phyloP scores from a whole-genome alignment of 768 basidiomycete species.

The Ephemerocybe angulata region DNA sequence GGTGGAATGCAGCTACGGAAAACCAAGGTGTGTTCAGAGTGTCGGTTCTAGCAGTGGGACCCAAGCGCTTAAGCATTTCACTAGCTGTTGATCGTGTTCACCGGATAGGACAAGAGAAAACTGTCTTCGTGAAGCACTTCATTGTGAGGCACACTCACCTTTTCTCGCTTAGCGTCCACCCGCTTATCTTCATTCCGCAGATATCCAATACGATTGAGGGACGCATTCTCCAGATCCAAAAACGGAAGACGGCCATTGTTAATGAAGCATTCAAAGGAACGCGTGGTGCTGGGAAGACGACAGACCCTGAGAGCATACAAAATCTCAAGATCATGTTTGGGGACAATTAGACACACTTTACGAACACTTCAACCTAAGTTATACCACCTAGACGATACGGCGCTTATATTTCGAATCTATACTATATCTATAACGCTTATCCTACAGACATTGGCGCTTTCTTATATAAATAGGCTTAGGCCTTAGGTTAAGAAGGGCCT shows the following conservation, averaged over 20 bases:
- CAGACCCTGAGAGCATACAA: slow-evolving; percentile 70
- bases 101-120: slow-evolving; percentile 77
- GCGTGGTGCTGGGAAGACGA: slow-evolving; percentile 30
- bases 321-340: slow-evolving; percentile 82
- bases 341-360: slow-evolving; percentile 27
- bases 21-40: slow-evolving; percentile 56
- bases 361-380: background rate
- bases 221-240: slow-evolving; percentile 77
- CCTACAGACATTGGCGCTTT: too few relatives aligned
- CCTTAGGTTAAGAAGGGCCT: too few relatives aligned
- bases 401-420: too few relatives aligned
- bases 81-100: slow-evolving; percentile 84
- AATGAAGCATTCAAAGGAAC: slow-evolving; percentile 76
- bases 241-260: slow-evolving; percentile 82
- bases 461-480: too few relatives aligned
- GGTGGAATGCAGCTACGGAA: slow-evolving; percentile 87
- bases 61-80: background rate
- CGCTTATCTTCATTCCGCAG: slow-evolving; percentile 31
- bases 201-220: slow-evolving; percentile 74
- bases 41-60: background rate
- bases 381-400: background rate
- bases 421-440: too few relatives aligned
- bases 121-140: slow-evolving; percentile 82
- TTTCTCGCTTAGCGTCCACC: background rate
- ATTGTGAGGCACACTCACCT: slow-evolving; percentile 46